Base-by-base conservation (phyloP, 164 flowering plant genomes). In the Aristolochia californica region DNA sequence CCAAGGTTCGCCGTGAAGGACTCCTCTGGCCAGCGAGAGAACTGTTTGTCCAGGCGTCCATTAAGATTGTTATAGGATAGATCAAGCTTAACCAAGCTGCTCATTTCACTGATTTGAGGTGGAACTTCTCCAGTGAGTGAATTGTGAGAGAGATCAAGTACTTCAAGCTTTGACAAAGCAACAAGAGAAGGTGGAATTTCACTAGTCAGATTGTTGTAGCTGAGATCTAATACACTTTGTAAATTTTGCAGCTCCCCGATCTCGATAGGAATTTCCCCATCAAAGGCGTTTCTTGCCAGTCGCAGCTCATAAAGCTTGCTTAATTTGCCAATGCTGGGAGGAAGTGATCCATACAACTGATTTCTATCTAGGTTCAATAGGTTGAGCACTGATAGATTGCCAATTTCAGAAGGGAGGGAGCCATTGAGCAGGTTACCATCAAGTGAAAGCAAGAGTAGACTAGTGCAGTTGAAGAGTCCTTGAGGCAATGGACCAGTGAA, bases 71-170 rank as follows among this genome's bases (percentile, higher is more conserved):
- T 94, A 76, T 76, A 76, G 23, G 99, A 87, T 49, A 94, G 80
- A 55, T 94, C 69, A 27, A 90, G 90, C 67, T 70, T 75, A 52
- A 74, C 81, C 66, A 94, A 74, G 67, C 99, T 94, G 62, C 72
- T 85, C 99, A 94, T 94, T 3, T 68, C 76, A 22, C 80, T 75
- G 1, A 94, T 55, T 62, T 80, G 72, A 3, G 65, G 28, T 21
- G 96, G 99, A 60, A 94, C 62, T 59, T 80, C 79, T 40, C 99
- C 97, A 7, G 20, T 49, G 2, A 94, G 81, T 12, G 72, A 73
- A 74, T 94, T 94, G 67, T 84, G 87, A 15, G 99, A 90, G 43
- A 90, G 71, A 77, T 88, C 84, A 53, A 94, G 85, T 0, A 75
- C 78, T 73, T 90, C 97, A 4, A 94, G 93, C 65, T 85, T 94